Percentiles rank a stretch among this genome's conserved stretches.
These are phyloP conservation scores for Curvularia sp. DNA, from an alignment of 2,329 filamentous ascomycete species.

Conservation along the genomic window DNA sequence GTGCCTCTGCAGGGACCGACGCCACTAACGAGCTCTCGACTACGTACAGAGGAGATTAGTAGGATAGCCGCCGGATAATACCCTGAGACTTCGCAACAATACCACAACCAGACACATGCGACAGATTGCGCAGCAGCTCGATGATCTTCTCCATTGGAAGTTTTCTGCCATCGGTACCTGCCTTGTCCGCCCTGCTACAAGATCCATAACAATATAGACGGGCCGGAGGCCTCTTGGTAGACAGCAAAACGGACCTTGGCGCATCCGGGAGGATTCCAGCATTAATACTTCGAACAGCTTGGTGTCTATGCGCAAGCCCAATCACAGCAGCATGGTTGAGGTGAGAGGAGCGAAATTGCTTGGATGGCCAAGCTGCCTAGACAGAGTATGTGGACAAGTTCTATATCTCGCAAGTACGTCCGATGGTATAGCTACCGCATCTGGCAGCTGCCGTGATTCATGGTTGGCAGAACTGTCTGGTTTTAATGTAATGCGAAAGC, in stretches of 20 bases:
- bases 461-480: background rate
- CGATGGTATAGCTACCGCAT: background rate
- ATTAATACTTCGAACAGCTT: background rate
- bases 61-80: background rate
- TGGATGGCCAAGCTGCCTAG: slow-evolving; percentile 5
- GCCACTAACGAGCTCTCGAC: background rate
- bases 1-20: slow-evolving; percentile 1
- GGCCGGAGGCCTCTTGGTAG: background rate
- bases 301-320: background rate
- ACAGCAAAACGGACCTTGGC: background rate
- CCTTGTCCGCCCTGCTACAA: background rate
- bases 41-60: background rate
- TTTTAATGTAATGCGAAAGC: background rate
- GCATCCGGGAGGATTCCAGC: background rate
- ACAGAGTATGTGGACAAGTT: background rate
- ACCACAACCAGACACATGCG: background rate
- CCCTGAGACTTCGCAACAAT: background rate
- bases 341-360: background rate
- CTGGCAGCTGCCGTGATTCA: background rate
- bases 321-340: background rate
- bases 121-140: background rate
- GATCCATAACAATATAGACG: background rate
- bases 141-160: background rate
- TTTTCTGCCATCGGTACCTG: background rate
- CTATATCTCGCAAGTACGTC: background rate